These are phyloP conservation scores for Diplodia mutila DNA, from an alignment of 2,329 filamentous ascomycete species.

Conservation along the genomic window DNA sequence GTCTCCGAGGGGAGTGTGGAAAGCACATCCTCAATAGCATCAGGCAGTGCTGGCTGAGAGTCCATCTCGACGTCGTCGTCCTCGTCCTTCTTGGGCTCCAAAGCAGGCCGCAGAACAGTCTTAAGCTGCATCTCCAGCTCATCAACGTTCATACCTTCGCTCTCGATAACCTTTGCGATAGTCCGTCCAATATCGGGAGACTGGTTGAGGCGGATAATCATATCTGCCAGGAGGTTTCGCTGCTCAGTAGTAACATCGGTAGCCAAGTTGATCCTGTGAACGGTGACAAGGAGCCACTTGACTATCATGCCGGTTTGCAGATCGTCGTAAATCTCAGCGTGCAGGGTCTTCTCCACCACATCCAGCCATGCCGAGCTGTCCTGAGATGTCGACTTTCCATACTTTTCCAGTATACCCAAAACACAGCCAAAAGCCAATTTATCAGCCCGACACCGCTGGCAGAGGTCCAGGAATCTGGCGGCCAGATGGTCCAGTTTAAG, in stretches of 20 bases:
- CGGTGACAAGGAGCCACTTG: conserved; percentile 65
- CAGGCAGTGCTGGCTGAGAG: conserved; percentile 27
- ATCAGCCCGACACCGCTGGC: conserved; percentile 68
- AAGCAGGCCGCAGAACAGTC: conserved; percentile 61
- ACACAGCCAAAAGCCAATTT: conserved; percentile 74
- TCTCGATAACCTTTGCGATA: conserved; percentile 69
- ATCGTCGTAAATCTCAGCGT: conserved; percentile 63
- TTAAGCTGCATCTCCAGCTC: conserved; percentile 75
- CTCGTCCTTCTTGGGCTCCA: conserved; percentile 30
- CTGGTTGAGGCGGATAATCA: conserved; percentile 39
- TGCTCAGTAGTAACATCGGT: conserved; percentile 55
- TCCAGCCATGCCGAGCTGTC: conserved; percentile 13
- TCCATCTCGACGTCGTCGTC: conserved; percentile 58
- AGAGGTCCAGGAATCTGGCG: conserved; percentile 63
- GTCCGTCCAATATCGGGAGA: conserved; percentile 51
- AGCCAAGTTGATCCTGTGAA: conserved; percentile 61
- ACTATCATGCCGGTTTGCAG: conserved; percentile 67
- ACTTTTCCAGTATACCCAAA: conserved; percentile 50
- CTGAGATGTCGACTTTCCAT: conserved; percentile 6
- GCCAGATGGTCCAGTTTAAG: conserved; percentile 66
- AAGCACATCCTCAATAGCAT: conserved; percentile 27
- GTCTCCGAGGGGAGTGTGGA: conserved; percentile 34
- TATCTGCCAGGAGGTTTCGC: conserved; percentile 38
- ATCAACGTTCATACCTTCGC: conserved; percentile 72
- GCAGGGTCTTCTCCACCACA: conserved; percentile 64